phyloP scores from a whole-genome alignment of 768 basidiomycete genomes.

The Neoboletus subvelutipes region DNA sequence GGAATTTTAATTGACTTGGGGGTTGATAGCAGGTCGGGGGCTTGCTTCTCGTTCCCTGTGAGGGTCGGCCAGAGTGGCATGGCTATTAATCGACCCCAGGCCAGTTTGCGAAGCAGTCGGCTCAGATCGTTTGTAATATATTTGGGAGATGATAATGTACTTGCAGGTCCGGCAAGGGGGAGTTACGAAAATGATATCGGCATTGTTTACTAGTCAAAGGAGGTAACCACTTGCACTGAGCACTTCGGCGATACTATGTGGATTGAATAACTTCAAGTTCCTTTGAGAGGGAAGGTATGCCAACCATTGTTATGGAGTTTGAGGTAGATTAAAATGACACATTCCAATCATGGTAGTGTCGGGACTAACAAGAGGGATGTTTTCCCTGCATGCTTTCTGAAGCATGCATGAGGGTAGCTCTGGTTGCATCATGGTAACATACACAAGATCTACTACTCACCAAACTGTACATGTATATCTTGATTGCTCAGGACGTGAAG shows the following conservation, averaged over 20 bases:
- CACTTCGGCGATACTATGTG: conserved; percentile 29
- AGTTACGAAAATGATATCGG: conserved; percentile 31
- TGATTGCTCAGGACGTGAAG: neutral
- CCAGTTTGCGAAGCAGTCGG: conserved; percentile 36
- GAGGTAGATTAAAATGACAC: neutral
- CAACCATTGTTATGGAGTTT: conserved; percentile 32
- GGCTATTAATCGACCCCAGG: conserved; percentile 48
- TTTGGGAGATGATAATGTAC: conserved; percentile 3
- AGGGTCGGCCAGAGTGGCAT: conserved; percentile 50
- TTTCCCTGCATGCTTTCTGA: conserved; percentile 35
- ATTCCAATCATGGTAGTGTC: conserved; percentile 13
- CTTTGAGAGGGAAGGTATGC: conserved; percentile 36
- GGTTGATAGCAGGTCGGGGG: conserved; percentile 48
- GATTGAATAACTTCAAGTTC: conserved; percentile 36
- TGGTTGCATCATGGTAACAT: conserved; percentile 35
- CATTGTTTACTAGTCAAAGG: neutral
- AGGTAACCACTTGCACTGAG: conserved; percentile 29
- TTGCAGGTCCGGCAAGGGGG: conserved; percentile 49
- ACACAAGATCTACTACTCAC: conserved; percentile 30
- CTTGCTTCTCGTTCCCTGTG: conserved; percentile 42
- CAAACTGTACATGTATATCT: conserved; percentile 22
- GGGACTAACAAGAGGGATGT: conserved; percentile 37
- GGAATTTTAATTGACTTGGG: conserved; percentile 38
- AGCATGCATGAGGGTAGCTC: conserved; percentile 37
- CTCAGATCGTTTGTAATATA: neutral